Evolutionary conservation across 257 asterid genomes (phyloP).

Genomic region (Lantana camara): DNA sequence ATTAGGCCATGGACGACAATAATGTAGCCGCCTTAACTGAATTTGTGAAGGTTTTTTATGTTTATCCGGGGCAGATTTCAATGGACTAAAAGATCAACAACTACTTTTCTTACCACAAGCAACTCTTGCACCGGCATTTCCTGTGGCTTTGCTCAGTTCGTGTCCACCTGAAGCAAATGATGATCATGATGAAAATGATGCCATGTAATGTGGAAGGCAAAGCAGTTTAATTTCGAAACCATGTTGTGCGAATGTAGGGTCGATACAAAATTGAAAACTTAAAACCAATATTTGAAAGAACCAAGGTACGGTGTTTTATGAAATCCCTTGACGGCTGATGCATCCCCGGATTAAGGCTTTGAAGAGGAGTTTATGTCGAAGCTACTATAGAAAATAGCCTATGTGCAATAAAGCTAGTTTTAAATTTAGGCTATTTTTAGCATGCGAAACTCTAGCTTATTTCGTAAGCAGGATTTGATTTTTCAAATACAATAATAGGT

Average conservation of each 20-base stretch:
- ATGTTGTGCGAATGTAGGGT: neutral
- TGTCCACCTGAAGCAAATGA: slow-evolving; percentile 52
- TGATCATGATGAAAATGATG: neutral
- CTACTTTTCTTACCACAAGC: slow-evolving; percentile 50
- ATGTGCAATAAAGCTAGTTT: neutral
- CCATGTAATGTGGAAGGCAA: too few relatives aligned
- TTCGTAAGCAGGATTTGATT: too few relatives aligned
- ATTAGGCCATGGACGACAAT: neutral
- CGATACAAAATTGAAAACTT: neutral
- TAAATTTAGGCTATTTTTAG: too few relatives aligned
- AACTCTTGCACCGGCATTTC: slow-evolving; percentile 73
- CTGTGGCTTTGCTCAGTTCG: slow-evolving; percentile 65
- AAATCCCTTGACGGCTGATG: too few relatives aligned
- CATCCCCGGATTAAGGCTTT: neutral
- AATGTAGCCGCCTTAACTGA: neutral
- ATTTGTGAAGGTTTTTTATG: too few relatives aligned
- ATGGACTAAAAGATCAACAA: neutral
- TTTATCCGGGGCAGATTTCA: neutral
- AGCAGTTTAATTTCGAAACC: neutral
- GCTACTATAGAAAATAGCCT: neutral
- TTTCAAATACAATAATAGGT: too few relatives aligned
- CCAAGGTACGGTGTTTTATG: neutral
- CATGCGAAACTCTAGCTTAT: too few relatives aligned
- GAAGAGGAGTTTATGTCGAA: neutral
- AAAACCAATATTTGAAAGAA: neutral